Evolutionary conservation across 2,329 filamentous ascomycete species (phyloP).

Genomic region (Fonsecaea nubica): DNA sequence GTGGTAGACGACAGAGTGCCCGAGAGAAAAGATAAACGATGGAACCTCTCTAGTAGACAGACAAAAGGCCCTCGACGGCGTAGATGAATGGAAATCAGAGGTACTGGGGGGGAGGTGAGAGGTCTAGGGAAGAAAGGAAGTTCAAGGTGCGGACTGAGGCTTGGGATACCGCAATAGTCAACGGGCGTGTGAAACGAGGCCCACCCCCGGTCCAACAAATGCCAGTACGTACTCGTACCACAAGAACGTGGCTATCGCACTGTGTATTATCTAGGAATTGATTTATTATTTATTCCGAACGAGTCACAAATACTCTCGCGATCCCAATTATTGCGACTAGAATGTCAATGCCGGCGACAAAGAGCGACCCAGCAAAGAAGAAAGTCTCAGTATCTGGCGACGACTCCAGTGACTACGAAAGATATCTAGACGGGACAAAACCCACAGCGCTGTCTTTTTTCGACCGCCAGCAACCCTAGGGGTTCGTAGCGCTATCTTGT

Average conservation of each 20-base stretch:
- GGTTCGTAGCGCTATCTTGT: constrained; percentile 30
- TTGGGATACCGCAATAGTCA: constrained; percentile 29
- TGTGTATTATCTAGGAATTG: constrained; percentile 25
- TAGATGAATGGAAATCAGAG: constrained; percentile 17
- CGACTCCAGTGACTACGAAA: constrained; percentile 13
- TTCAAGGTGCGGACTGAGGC: constrained; percentile 26
- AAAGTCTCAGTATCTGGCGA: constrained; percentile 2
- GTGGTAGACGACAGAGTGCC: constrained; percentile 14
- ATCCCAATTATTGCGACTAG: neutral
- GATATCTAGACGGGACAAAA: neutral
- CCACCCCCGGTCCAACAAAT: constrained; percentile 26
- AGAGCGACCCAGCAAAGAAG: neutral
- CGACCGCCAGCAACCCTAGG: constrained; percentile 5
- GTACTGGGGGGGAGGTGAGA: constrained; percentile 23
- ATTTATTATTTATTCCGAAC: constrained; percentile 28
- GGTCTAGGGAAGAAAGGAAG: constrained; percentile 27
- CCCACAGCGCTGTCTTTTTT: constrained; percentile 11
- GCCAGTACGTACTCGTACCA: constrained; percentile 33
- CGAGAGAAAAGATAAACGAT: constrained; percentile 47
- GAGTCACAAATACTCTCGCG: constrained; percentile 11
- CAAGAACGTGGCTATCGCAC: constrained; percentile 34
- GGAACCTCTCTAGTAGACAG: constrained; percentile 15
- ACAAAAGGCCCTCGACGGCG: constrained; percentile 1
- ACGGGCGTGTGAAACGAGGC: constrained; percentile 29
- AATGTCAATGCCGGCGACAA: neutral